Base-by-base conservation (phyloP, 441 rosid species). In the Syzygium syzygioides region DNA sequence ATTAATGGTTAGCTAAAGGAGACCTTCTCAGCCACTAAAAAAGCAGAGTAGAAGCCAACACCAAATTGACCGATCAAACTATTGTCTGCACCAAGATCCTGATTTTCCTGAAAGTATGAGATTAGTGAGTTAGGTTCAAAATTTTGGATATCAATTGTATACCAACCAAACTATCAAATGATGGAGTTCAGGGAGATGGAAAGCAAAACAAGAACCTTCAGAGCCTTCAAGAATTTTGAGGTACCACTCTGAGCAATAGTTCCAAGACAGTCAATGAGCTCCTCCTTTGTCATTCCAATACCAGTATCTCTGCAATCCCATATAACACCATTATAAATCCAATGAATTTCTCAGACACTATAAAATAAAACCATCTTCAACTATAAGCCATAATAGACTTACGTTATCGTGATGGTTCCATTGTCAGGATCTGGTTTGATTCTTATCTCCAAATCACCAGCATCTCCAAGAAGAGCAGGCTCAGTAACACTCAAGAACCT, bases 201-300 rank as follows among this genome's bases (percentile, higher is more conserved):
- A 87, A 45, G 62, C 53, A 25, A 86, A 86, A 86, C 52, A 86
- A 60, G 64, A 85, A 96, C 99, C 98, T 96, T 96, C 7, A 97
- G 92, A 90, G 98, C 99, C 93, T 95, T 93, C 85, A 98, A 92
- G 91, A 98, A 98, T 89, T 94, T 97, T 28, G 99, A 97, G 91
- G 99, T 97, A 55, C 99, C 99, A 91, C 98, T 96, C 93, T 97
- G 99, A 89, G 99, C 99, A 93, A 98, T 98, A 26, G 99, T 98
- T 89, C 99, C 99, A 89, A 98, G 99, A 88, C 99, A 97, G 89
- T 97, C 99, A 88, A 98, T 88, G 37, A 98, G 98, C 90, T 98
- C 99, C 87, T 97, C 98, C 86, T 93, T 98, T 25, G 98, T 95
- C 99, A 98, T 98, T 45, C 99, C 99, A 94, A 98, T 95, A 52